phyloP scores from a whole-genome alignment of 1,139 yeast genomes.

The Magnusiomyces suaveolens region DNA sequence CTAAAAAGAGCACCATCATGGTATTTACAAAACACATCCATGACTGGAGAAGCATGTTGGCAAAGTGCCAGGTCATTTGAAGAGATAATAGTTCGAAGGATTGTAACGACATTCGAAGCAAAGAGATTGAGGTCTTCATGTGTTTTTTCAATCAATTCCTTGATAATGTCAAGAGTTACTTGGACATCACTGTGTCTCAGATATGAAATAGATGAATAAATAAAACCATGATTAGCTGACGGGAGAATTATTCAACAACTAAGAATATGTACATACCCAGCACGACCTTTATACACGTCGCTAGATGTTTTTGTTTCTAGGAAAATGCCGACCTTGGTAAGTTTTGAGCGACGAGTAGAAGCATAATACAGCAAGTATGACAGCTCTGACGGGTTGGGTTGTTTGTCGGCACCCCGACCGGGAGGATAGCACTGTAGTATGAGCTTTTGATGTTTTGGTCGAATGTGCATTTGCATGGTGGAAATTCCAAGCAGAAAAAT shows the following conservation, averaged over 20 bases:
- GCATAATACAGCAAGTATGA: conserved; percentile 85
- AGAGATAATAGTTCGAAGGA: conserved; percentile 37
- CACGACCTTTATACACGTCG: conserved; percentile 53
- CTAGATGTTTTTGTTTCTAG: conserved; percentile 51
- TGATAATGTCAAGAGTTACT: conserved; percentile 66
- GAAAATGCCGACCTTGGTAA: conserved; percentile 74
- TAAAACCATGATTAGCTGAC: no score
- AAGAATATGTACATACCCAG: conserved; percentile 50
- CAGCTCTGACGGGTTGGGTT: conserved; percentile 85
- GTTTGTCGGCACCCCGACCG: conserved; percentile 74
- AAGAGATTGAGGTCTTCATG: conserved; percentile 75
- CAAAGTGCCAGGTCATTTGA: conserved; percentile 49
- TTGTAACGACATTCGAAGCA: conserved; percentile 42
- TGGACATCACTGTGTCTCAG: conserved; percentile 41
- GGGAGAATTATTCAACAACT: no score
- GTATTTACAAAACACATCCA: conserved; percentile 50
- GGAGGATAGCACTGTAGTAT: conserved; percentile 90
- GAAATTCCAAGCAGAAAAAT: no score
- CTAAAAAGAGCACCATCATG: conserved; percentile 61
- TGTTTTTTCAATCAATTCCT: conserved; percentile 65
- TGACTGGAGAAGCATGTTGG: conserved; percentile 39
- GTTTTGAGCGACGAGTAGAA: conserved; percentile 77
- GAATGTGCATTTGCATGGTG: conserved; percentile 8
- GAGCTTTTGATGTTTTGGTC: conserved; percentile 79
- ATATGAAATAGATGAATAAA: not conserved